Conservation (phyloP, 768 basidiomycete genomes). For the Amanita inopinata region DNA sequence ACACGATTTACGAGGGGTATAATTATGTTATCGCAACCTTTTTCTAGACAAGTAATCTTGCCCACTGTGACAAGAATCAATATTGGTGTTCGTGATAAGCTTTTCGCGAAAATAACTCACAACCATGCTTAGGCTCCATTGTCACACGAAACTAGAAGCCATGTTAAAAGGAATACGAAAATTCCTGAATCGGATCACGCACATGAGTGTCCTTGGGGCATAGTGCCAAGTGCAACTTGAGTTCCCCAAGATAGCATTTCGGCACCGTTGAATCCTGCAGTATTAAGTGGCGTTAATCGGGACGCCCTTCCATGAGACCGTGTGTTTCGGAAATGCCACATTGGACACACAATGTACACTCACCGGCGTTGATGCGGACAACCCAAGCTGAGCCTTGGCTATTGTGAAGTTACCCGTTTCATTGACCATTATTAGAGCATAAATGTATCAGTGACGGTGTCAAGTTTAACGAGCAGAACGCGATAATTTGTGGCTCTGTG, state of each 20-base stretch:
- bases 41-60: conserved; percentile 33
- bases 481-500: not conserved
- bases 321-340: not conserved
- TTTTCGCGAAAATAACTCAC: conserved; percentile 22
- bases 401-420: not conserved
- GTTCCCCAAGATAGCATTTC: conserved; percentile 24
- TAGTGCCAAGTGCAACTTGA: conserved; percentile 21
- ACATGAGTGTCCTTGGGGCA: conserved; percentile 27
- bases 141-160: conserved; percentile 26
- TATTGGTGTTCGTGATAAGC: conserved; percentile 3
- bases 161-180: conserved; percentile 2
- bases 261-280: conserved; percentile 17
- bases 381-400: conserved; percentile 3
- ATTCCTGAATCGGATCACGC: conserved; percentile 7
- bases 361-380: not conserved
- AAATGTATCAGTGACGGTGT: not conserved
- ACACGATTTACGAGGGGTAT: conserved; percentile 24
- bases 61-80: conserved; percentile 25
- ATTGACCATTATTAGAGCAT: not conserved
- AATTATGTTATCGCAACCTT: conserved; percentile 26
- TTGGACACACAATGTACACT: not conserved
- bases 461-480: not conserved
- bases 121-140: conserved; percentile 26
- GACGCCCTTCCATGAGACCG: not conserved
- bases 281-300: not conserved